These are phyloP conservation scores for Vararia minispora DNA, from an alignment of 768 basidiomycete species.

Conservation along the genomic window DNA sequence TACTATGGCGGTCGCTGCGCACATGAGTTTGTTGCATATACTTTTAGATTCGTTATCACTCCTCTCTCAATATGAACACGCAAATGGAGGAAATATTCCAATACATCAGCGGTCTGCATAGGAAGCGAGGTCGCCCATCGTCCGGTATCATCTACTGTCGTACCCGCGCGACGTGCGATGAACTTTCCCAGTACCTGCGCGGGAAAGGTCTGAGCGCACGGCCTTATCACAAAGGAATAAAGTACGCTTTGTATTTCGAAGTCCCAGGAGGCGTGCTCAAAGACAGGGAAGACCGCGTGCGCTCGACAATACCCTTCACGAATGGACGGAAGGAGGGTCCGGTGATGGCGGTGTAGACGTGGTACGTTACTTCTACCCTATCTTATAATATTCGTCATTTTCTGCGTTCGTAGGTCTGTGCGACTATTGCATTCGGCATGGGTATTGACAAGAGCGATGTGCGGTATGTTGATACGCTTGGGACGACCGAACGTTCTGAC, in stretches of 20 bases:
- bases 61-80: constrained; percentile 34
- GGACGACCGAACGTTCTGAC: neutral
- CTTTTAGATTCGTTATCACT: constrained; percentile 57
- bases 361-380: constrained; percentile 27
- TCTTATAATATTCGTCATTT: neutral
- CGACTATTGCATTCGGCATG: constrained; percentile 78
- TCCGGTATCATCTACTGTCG: constrained; percentile 76
- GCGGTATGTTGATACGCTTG: constrained; percentile 27
- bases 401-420: constrained; percentile 41
- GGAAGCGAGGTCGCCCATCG: constrained; percentile 44
- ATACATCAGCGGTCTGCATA: constrained; percentile 55
- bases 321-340: constrained; percentile 44
- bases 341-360: constrained; percentile 50
- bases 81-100: constrained; percentile 57
- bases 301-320: constrained; percentile 42
- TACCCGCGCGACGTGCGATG: constrained; percentile 54
- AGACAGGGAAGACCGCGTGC: constrained; percentile 38
- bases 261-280: too few relatives aligned
- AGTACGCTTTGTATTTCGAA: constrained; percentile 28
- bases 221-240: constrained; percentile 68
- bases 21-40: neutral
- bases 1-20: neutral
- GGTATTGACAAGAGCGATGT: constrained; percentile 81
- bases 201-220: constrained; percentile 54
- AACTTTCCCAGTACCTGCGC: constrained; percentile 51